These are phyloP conservation scores for Thymus mandschuricus DNA, from an alignment of 257 asterid genomes.

Conservation along the genomic window DNA sequence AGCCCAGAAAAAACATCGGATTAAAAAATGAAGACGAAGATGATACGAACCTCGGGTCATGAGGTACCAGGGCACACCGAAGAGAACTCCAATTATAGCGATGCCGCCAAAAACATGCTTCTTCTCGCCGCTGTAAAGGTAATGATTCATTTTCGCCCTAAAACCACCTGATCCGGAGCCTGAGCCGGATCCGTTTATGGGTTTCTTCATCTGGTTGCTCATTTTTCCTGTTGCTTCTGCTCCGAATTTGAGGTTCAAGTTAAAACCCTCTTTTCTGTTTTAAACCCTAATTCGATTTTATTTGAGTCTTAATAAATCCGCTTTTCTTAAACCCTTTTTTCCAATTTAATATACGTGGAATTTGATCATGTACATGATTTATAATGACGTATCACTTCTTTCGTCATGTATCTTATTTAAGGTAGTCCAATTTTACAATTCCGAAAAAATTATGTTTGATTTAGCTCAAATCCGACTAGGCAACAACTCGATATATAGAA, in stretches of 20 bases:
- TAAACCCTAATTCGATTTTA: neutral
- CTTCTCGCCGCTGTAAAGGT: conserved; percentile 72
- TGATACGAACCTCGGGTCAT: conserved; percentile 58
- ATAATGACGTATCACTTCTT: no score
- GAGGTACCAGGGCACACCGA: conserved; percentile 76
- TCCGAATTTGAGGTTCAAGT: neutral
- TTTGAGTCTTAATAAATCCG: neutral
- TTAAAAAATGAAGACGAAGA: no score
- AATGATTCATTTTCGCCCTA: conserved; percentile 53
- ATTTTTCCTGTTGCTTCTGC: conserved; percentile 11
- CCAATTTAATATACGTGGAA: no score
- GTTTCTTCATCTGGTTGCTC: conserved; percentile 46
- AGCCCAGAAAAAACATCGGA: neutral
- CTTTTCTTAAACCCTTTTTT: no score
- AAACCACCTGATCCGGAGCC: conserved; percentile 43
- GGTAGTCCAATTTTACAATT: no score
- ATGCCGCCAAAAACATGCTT: conserved; percentile 78
- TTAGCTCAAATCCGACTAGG: no score
- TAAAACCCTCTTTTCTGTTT: neutral
- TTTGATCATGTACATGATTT: no score
- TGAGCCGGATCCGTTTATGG: conserved; percentile 32
- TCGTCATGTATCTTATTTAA: no score
- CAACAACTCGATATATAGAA: no score
- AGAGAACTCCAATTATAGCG: conserved; percentile 53
- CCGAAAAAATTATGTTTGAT: no score